Evolutionary conservation across 345 rosid genomes (phyloP), one percentile per base, ranked within the genome.

Genomic region (Orychophragmus violaceus): DNA sequence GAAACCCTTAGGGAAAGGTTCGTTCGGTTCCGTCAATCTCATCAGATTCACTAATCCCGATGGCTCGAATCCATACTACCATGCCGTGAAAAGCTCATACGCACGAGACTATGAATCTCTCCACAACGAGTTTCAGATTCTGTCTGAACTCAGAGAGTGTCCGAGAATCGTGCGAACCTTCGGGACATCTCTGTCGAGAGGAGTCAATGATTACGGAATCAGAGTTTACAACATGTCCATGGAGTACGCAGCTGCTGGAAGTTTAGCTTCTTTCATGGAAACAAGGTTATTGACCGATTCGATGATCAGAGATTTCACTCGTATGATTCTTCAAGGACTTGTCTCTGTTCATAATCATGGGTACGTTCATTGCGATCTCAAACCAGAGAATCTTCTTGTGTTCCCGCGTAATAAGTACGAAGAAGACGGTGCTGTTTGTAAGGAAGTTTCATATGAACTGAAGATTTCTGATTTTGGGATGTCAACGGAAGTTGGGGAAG

Each of bases 181-280:
- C 10, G 52, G 52, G 12, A 46, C 28, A 48, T 48, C 8, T 48
- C 28, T 48, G 28, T 22, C 35, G 48, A 28, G 56, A 44, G 37
- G 33, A 5, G 69, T 53, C 22, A 24, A 53, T 33, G 49, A 9
- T 19, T 1, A 62, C 1, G 64, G 75, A 12, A 3, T 22, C 12
- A 53, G 49, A 45, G 69, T 53, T 16, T 70, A 61, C 10, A 62
- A 33, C 3, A 53, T 70, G 49, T 29, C 22, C 2, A 70, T 70
- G 75, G 75, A 70, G 49, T 62, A 62, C 33, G 75, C 75, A 30
- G 35, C 75, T 52, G 27, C 22, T 4, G 69, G 75, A 45, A 70
- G 13, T 60, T 54, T 70, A 42, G 5, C 57, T 13, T 22, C 62
- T 25, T 24, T 62, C 8, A 62, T 70, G 21, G 27, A 54, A 17